Percentiles rank a stretch among this genome's conserved stretches.
phyloP scores from a whole-genome alignment of 148 eudicot genomes.

The Rhododendron ovatum region DNA sequence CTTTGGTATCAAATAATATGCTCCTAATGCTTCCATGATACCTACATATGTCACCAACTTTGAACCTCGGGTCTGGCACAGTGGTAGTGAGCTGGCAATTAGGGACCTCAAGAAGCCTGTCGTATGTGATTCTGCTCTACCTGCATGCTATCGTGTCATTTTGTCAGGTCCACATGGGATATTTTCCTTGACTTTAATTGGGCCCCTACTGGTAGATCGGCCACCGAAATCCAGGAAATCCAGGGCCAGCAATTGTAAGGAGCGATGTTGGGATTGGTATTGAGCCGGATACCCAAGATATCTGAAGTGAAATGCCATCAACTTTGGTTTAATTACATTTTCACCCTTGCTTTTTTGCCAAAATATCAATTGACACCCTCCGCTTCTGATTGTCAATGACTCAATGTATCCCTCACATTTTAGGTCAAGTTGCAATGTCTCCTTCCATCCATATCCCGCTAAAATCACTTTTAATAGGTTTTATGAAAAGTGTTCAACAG shows the following conservation, averaged over 20 bases:
- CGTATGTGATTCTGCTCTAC: background rate
- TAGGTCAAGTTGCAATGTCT: background rate
- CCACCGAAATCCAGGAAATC: no score
- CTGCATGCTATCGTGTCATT: no score
- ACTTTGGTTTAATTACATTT: background rate
- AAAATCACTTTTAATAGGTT: background rate
- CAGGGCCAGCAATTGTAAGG: no score
- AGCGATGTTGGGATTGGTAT: background rate
- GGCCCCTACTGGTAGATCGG: background rate
- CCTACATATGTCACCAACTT: background rate
- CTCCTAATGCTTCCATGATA: background rate
- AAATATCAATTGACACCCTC: background rate
- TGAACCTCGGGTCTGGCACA: background rate
- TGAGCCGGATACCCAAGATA: background rate
- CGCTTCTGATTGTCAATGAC: background rate
- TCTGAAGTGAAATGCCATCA: background rate
- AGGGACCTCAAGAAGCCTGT: background rate
- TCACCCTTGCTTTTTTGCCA: background rate
- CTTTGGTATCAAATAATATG: constrained; percentile 20
- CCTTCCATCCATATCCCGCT: background rate
- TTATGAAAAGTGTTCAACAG: background rate
- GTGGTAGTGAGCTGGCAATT: background rate
- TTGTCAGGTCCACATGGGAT: background rate
- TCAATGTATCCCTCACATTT: background rate
- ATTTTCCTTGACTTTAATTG: background rate